Conservation (phyloP, 257 asterid species). For the Leonotis leonurus region DNA sequence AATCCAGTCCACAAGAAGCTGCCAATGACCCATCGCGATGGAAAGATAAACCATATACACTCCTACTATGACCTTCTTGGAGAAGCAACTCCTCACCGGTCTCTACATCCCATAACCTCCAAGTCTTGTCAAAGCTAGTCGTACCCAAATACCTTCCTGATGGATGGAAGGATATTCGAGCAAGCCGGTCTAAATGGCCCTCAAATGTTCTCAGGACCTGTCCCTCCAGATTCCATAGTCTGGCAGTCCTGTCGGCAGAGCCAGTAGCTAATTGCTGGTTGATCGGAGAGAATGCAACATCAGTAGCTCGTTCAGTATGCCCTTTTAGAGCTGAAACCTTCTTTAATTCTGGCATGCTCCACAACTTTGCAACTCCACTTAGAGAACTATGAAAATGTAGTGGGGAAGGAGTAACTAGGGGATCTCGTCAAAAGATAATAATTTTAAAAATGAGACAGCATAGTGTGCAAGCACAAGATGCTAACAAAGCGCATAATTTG, state of each 20-base stretch:
- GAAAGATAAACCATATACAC: conserved; percentile 79
- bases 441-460: background rate
- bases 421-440: background rate
- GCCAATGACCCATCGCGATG: conserved; percentile 90
- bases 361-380: conserved; percentile 72
- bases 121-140: conserved; percentile 86
- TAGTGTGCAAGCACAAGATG: background rate
- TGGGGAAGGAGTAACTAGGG: background rate
- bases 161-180: conserved; percentile 88
- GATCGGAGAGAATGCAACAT: conserved; percentile 73
- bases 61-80: conserved; percentile 98
- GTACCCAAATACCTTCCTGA: conserved; percentile 89
- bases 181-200: conserved; percentile 95
- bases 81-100: conserved; percentile 90
- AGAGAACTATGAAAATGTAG: conserved; percentile 43
- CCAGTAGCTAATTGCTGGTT: conserved; percentile 72
- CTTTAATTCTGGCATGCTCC: conserved; percentile 75
- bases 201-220: conserved; percentile 54
- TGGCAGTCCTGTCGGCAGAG: conserved; percentile 89
- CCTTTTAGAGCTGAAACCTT: conserved; percentile 75
- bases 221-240: conserved; percentile 73
- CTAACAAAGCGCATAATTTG: background rate
- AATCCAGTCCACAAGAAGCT: conserved; percentile 88
- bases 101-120: conserved; percentile 98
- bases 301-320: conserved; percentile 87